Evolutionary conservation across 1,284 basidiomycete genomes (phyloP).

Genomic region (Stereum hirsutum): DNA sequence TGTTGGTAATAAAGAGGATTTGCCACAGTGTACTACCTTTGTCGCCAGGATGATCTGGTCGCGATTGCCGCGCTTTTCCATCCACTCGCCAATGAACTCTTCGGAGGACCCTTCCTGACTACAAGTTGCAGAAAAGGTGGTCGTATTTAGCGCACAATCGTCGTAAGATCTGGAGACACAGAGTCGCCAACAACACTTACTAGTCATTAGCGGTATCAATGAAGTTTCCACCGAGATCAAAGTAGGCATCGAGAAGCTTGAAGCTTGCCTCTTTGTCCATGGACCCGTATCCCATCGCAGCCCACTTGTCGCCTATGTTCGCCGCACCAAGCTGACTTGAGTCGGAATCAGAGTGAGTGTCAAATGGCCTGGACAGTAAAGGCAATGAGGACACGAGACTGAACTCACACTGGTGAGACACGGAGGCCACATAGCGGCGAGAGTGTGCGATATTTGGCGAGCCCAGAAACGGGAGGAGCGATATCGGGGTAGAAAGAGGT

Average conservation of each 20-base stretch:
- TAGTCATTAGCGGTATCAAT: slow-evolving; percentile 7
- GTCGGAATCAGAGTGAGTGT: no score
- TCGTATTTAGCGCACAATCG: neutral
- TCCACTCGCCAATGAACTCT: slow-evolving; percentile 38
- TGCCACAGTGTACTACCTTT: slow-evolving; percentile 20
- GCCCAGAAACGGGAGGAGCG: no score
- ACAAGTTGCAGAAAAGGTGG: neutral
- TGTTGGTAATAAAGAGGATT: neutral
- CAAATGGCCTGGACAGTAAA: no score
- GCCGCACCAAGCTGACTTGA: slow-evolving; percentile 4
- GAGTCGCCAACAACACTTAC: neutral
- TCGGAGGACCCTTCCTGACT: slow-evolving; percentile 30
- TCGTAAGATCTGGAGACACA: no score
- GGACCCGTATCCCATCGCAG: neutral
- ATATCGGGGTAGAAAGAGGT: no score
- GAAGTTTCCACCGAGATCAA: slow-evolving; percentile 3
- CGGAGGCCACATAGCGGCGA: no score
- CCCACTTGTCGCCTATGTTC: slow-evolving; percentile 4
- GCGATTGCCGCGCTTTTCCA: slow-evolving; percentile 28
- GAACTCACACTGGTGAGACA: no score
- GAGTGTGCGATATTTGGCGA: no score
- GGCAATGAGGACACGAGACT: no score
- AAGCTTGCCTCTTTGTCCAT: slow-evolving; percentile 5
- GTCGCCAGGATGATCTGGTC: slow-evolving; percentile 39
- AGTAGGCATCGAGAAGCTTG: slow-evolving; percentile 3